Conservation (phyloP, 306 rosid species). For the Ochetophila trinervis region DNA sequence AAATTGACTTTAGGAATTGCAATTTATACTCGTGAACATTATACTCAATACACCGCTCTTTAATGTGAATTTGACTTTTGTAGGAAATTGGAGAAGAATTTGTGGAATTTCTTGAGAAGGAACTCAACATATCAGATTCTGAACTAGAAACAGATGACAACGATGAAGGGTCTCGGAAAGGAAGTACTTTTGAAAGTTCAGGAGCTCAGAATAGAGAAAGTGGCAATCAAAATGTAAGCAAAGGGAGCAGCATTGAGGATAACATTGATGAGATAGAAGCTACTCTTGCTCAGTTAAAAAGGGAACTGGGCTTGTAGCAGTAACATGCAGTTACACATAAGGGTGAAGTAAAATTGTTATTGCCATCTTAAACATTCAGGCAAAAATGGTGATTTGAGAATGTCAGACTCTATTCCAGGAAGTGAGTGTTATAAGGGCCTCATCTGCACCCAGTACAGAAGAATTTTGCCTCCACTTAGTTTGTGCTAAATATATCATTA, state of each 20-base stretch:
- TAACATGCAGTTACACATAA: constrained; percentile 1
- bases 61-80: constrained; percentile 22
- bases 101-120: constrained; percentile 95
- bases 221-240: constrained; percentile 29
- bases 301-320: constrained; percentile 76
- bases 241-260: constrained; percentile 58
- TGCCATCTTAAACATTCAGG: background rate
- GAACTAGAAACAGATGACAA: constrained; percentile 34
- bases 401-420: background rate
- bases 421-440: background rate
- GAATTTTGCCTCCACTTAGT: background rate
- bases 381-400: background rate
- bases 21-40: background rate
- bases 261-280: constrained; percentile 90
- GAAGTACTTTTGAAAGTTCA: constrained; percentile 34
- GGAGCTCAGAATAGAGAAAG: constrained; percentile 31
- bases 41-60: constrained; percentile 8
- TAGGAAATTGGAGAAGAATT: constrained; percentile 99
- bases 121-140: constrained; percentile 61
- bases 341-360: background rate
- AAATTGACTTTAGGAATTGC: constrained; percentile 2
- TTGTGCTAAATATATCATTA: background rate
- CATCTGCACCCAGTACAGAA: too few species aligned
- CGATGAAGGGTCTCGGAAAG: constrained; percentile 33
- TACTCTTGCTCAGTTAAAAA: constrained; percentile 78